phyloP scores from a whole-genome alignment of 1,139 yeast species.

The Keqinozyma sinolaborantium region DNA sequence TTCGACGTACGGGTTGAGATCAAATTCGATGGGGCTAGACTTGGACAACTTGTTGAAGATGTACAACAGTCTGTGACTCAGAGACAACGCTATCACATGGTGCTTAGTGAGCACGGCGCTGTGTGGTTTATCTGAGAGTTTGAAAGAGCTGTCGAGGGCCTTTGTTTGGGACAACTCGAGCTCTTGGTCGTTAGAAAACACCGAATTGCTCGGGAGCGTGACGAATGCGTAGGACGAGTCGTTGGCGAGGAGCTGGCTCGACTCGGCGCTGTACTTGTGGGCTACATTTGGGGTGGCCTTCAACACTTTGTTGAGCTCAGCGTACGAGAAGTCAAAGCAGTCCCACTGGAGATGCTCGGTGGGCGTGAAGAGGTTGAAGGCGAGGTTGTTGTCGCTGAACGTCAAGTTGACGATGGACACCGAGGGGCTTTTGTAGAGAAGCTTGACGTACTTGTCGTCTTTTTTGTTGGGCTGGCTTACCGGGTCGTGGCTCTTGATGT shows the following conservation, averaged over 20 bases:
- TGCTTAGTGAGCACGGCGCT: constrained; percentile 20
- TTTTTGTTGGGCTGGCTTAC: constrained; percentile 25
- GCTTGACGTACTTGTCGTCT: constrained; percentile 35
- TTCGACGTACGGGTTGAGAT: constrained; percentile 7
- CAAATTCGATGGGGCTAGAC: constrained; percentile 9
- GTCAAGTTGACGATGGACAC: constrained; percentile 17
- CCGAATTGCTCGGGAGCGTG: constrained; percentile 13
- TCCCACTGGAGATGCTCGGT: constrained; percentile 28
- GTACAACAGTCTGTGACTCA: constrained; percentile 11
- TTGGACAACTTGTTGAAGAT: constrained; percentile 24
- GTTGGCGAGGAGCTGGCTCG: not conserved
- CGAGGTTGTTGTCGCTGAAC: constrained; percentile 19
- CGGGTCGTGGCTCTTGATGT: constrained; percentile 23
- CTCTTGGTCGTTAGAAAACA: constrained; percentile 27
- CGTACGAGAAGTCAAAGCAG: constrained; percentile 26
- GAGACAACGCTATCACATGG: constrained; percentile 20
- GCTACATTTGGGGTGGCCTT: constrained; percentile 16
- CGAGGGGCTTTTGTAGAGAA: constrained; percentile 17
- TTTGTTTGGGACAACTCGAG: constrained; percentile 18
- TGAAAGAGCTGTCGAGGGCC: constrained; percentile 8
- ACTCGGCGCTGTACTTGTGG: not conserved
- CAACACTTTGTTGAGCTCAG: constrained; percentile 28
- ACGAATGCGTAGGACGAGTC: constrained; percentile 12
- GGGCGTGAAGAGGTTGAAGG: constrained; percentile 20
- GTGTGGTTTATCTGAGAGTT: constrained; percentile 4